Evolutionary conservation across 139 green algal genomes (phyloP).

Genomic region (Coelastrella sp.): DNA sequence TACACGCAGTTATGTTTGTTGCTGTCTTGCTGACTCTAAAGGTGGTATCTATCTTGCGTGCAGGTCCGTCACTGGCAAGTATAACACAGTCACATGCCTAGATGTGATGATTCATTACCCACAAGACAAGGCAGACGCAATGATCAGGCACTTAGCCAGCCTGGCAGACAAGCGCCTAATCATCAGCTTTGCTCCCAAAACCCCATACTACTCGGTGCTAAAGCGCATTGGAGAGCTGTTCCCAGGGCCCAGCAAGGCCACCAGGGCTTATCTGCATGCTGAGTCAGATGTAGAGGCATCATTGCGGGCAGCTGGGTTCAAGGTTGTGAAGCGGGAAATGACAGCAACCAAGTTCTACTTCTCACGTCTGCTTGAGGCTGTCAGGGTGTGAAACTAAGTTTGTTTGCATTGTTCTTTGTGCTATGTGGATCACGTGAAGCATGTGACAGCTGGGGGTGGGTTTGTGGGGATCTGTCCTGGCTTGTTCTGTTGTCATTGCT

Average conservation of each 20-base stretch:
- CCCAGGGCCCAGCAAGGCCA: slow-evolving; percentile 95
- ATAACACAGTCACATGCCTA: slow-evolving; percentile 96
- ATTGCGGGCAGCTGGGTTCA: slow-evolving; percentile 82
- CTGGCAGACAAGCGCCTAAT: slow-evolving; percentile 91
- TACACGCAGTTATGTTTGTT: neutral
- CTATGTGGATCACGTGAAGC: neutral
- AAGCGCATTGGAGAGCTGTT: slow-evolving; percentile 99
- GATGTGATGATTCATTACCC: slow-evolving; percentile 99
- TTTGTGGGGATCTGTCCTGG: neutral
- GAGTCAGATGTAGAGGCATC: slow-evolving; percentile 96
- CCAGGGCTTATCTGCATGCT: slow-evolving; percentile 96
- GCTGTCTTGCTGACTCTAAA: neutral
- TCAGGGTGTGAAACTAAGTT: slow-evolving; percentile 47
- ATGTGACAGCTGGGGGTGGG: neutral
- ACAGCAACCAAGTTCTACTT: slow-evolving; percentile 99
- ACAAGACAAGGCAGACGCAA: slow-evolving; percentile 94
- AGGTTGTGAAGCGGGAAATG: slow-evolving; percentile 95
- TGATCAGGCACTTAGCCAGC: slow-evolving; percentile 94
- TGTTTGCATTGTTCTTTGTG: neutral
- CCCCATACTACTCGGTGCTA: slow-evolving; percentile 79
- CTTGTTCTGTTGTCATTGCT: too few species aligned
- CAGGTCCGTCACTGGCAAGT: slow-evolving; percentile 85
- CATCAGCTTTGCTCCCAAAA: slow-evolving; percentile 97
- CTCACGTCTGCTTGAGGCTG: slow-evolving; percentile 91
- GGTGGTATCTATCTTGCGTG: neutral